Percentiles rank a stretch among this genome's conserved stretches.
Conservation (phyloP, 805 yeast species). For the Saccharomyces eubayanus region DNA sequence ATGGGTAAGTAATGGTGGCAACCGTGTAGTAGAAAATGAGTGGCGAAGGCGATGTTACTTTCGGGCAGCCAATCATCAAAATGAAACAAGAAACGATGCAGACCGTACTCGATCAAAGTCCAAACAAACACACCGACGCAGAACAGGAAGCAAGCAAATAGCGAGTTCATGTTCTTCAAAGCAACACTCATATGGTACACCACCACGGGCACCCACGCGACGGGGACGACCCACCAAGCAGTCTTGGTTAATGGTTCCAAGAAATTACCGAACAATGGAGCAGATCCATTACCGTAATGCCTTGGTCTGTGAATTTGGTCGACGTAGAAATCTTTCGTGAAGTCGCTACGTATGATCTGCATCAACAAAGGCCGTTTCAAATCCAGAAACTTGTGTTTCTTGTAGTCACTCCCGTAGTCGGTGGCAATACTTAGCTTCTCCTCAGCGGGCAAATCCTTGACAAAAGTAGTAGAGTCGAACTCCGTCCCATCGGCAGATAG, state of each 20-base stretch:
- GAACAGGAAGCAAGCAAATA: slow-evolving; percentile 52
- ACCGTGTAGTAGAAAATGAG: slow-evolving; percentile 91
- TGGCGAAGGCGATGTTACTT: slow-evolving; percentile 58
- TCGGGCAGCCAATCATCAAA: slow-evolving; percentile 82
- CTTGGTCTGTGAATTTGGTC: slow-evolving; percentile 97
- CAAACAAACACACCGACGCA: slow-evolving; percentile 78
- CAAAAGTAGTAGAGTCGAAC: slow-evolving; percentile 47
- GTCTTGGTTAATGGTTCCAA: slow-evolving; percentile 86
- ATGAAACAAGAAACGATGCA: slow-evolving; percentile 92
- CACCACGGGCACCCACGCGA: slow-evolving; percentile 80
- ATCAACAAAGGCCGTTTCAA: slow-evolving; percentile 68
- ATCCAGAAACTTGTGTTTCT: slow-evolving; percentile 79
- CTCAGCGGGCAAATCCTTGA: slow-evolving; percentile 57
- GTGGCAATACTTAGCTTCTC: slow-evolving; percentile 71
- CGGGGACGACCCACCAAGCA: slow-evolving; percentile 90
- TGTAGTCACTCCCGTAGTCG: slow-evolving; percentile 61
- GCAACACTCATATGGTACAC: slow-evolving; percentile 55
- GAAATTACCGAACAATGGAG: slow-evolving; percentile 90
- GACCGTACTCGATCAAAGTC: slow-evolving; percentile 81
- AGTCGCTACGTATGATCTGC: slow-evolving; percentile 71
- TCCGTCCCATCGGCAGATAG: slow-evolving; percentile 31
- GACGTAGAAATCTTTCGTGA: slow-evolving; percentile 81
- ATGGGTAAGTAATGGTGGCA: slow-evolving; percentile 96
- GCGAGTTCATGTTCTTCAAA: slow-evolving; percentile 36
- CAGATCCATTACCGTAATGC: slow-evolving; percentile 95